Evolutionary conservation across 2,329 filamentous ascomycete species (phyloP), one percentile per base, ranked within the genome.

Genomic region (Dactylella cylindrospora): DNA sequence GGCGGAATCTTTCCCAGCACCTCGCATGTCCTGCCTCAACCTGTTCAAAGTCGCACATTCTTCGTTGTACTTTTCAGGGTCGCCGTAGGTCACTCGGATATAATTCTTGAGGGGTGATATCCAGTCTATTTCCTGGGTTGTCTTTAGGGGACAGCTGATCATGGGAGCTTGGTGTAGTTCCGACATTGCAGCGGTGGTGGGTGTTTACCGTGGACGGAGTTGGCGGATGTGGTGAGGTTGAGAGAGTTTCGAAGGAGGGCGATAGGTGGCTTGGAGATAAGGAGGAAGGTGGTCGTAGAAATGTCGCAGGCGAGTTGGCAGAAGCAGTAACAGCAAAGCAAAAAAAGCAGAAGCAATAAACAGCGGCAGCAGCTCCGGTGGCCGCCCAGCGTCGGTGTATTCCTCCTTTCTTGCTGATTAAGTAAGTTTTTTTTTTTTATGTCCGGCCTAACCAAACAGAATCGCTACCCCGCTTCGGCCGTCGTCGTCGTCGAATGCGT

Each of bases 91-190:
- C 69, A 90, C 81, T 67, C 90, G 83, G 70, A 98, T 98, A 77
- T 97, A 96, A 66, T 80, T 78, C 77, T 97, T 97, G 68, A 98
- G 80, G 40, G 93, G 93, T 40, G 81, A 79, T 67, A 97, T 80
- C 93, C 93, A 98, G 80, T 98, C 93, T 72, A 98, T 95, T 78
- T 98, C 93, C 79, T 90, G 95, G 67, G 93, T 98, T 49, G 81
- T 81, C 82, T 86, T 64, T 15, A 64, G 17, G 15, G 59, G 59
- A 33, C 59, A 64, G 51, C 59, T 64, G 20, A 64, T 64, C 59
- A 64, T 64, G 26, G 59, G 59, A 36, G 59, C 59, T 40, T 57
- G 59, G 43, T 62, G 57, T 10, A 61, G 55, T 54, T 53, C 57
- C 32, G 57, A 49, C 57, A 62, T 62, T 39, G 57, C 43, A 49